Base-by-base conservation (phyloP, 2,329 filamentous ascomycete species). In the Talaromyces sp. region DNA sequence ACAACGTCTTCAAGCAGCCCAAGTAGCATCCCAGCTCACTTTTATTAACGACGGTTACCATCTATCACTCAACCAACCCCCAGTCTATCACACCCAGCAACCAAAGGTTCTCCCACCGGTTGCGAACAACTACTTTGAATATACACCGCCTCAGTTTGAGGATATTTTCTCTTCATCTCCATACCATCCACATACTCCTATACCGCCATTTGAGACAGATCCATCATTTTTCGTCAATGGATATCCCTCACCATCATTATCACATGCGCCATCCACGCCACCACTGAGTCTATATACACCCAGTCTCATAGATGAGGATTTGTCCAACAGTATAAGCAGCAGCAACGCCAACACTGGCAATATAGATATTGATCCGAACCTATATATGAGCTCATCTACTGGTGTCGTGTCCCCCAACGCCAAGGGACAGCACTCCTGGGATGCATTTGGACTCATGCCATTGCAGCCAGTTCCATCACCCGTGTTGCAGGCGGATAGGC, bases 1-100 rank as follows among this genome's bases (percentile, higher is more conserved):
- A 33, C 64, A 66, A 49, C 64, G 64, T 33, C 52, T 66, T 19
- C 64, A 62, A 62, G 64, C 64, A 66, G 64, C 64, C 9, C 64
- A 66, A 41, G 60, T 60, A 52, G 64, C 60, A 22, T 66, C 64
- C 2, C 64, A 58, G 35, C 52, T 66, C 10, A 66, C 60, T 2
- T 66, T 66, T 11, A 62, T 62, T n/a, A 66, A 62, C 27, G 64
- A 66, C 22, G 45, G 59, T 35, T 66, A 66, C 22, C 56, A n/a
- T 31, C 35, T 62, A 7, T 41, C 64, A 35, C 39, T 62, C n/a
- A 54, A 43, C 6, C 57, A 58, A 22, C 33, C 27, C 2, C 27
- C 49, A 31, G 33, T 25, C 35, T 54, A 31, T 25, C 52, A 57
- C 27, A 35, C 56, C 13, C 22, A 39, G 39, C 56, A 57, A 45